These are phyloP conservation scores for Isoetes engelmannii DNA, from an alignment of 83 land plant genomes.

Conservation along the genomic window DNA sequence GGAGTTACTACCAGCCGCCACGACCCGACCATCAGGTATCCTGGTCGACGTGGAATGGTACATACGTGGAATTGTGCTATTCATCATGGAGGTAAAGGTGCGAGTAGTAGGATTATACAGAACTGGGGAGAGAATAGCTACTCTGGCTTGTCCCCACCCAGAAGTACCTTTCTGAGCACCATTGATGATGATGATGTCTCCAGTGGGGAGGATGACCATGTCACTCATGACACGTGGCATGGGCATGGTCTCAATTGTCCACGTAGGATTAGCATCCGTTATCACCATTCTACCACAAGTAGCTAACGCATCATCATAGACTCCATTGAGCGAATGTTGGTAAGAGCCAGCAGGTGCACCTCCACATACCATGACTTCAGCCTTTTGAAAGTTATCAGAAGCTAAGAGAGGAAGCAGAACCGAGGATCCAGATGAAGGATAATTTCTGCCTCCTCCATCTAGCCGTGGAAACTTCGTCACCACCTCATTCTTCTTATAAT, in stretches of 20 bases:
- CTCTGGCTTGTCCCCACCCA: slow-evolving; percentile 3
- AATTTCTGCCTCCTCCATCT: slow-evolving; percentile 21
- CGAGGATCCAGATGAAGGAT: slow-evolving; percentile 29
- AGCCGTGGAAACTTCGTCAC: slow-evolving; percentile 17
- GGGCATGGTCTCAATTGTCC: slow-evolving; percentile 24
- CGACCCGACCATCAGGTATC: slow-evolving; percentile 8
- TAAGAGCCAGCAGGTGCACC: slow-evolving; percentile 17
- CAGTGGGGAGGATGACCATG: slow-evolving; percentile 18
- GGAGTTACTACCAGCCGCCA: slow-evolving; percentile 2
- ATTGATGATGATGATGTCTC: slow-evolving; percentile 14
- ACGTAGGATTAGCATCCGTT: slow-evolving; percentile 4
- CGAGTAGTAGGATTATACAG: slow-evolving; percentile 3
- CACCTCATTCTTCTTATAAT: slow-evolving; percentile 12
- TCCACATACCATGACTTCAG: slow-evolving; percentile 24
- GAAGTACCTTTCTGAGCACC: slow-evolving; percentile 6
- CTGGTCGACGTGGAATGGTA: slow-evolving; percentile 3
- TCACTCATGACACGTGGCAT: slow-evolving; percentile 19
- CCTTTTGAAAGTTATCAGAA: slow-evolving; percentile 24
- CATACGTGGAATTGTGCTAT: not conserved
- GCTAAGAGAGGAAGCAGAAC: slow-evolving; percentile 24
- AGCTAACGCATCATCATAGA: not conserved
- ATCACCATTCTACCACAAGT: slow-evolving; percentile 17
- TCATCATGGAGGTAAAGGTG: not conserved
- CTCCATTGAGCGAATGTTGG: not conserved
- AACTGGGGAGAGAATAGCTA: not conserved